phyloP scores from a whole-genome alignment of 176 grass and related monocot genomes.

The Metroxylon sagu region DNA sequence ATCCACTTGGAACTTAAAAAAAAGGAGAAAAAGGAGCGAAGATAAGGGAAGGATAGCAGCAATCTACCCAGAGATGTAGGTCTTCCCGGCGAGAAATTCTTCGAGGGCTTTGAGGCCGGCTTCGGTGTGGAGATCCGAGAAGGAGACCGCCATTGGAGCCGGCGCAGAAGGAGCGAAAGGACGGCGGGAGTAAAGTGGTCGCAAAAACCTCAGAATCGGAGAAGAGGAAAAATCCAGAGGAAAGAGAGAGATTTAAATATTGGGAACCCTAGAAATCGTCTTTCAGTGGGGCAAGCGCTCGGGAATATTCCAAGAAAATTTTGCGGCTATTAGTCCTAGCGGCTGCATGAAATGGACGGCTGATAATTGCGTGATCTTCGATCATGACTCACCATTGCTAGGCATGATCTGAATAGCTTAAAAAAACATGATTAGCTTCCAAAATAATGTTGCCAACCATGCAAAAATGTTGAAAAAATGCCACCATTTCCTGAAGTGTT shows the following conservation, averaged over 20 bases:
- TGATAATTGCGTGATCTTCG: too few species aligned
- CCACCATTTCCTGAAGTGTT: too few species aligned
- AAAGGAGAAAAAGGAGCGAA: not conserved
- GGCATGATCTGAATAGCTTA: too few species aligned
- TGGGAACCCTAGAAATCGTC: not conserved
- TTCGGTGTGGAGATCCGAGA: conserved; percentile 67
- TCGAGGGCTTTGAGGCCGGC: conserved; percentile 67
- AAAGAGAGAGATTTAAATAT: not conserved
- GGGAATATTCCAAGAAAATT: too few species aligned
- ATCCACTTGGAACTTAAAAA: not conserved
- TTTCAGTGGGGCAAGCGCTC: too few species aligned
- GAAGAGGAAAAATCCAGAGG: not conserved
- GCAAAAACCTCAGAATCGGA: conserved; percentile 18
- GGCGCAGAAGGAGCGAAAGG: not conserved
- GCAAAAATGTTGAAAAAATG: too few species aligned
- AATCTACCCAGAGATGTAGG: conserved; percentile 64
- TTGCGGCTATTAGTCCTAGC: too few species aligned
- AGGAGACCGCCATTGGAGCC: conserved; percentile 60
- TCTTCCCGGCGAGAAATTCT: conserved; percentile 58
- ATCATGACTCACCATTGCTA: too few species aligned
- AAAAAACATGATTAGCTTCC: too few species aligned
- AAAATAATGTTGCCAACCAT: too few species aligned
- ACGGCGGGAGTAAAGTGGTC: not conserved
- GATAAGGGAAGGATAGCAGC: not conserved
- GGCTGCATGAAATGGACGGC: too few species aligned